phyloP scores from a whole-genome alignment of 1,284 basidiomycete species.

The Pholiota adiposa region DNA sequence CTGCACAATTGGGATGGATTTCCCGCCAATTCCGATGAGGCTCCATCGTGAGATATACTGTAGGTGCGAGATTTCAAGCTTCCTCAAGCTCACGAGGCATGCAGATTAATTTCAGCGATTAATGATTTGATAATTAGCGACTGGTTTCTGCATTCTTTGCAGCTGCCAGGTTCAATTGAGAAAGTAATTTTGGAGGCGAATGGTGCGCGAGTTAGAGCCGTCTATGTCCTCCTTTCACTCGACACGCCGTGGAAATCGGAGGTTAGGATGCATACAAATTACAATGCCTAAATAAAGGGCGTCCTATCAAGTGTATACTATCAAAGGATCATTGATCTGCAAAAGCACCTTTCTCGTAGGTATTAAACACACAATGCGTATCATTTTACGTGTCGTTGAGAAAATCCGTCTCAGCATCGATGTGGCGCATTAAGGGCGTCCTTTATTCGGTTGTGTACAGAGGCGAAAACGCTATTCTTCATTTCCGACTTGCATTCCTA shows the following conservation, averaged over 20 bases:
- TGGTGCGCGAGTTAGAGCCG: background rate
- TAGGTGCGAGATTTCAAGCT: too few species aligned
- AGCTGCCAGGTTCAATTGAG: background rate
- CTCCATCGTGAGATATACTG: background rate
- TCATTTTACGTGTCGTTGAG: too few species aligned
- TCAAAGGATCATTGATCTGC: background rate
- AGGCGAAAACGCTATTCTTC: too few species aligned
- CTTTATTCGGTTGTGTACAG: too few species aligned
- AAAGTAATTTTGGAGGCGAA: background rate
- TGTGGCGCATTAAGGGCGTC: too few species aligned
- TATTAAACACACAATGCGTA: too few species aligned
- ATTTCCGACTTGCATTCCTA: background rate
- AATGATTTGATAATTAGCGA: background rate
- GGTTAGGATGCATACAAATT: background rate
- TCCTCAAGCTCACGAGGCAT: too few species aligned
- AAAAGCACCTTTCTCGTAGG: too few species aligned
- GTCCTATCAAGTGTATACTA: background rate
- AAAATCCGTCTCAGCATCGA: too few species aligned
- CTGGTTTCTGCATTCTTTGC: background rate
- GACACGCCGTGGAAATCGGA: background rate
- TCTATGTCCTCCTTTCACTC: background rate
- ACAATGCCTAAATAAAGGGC: background rate
- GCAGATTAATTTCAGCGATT: too few species aligned
- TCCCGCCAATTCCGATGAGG: background rate
- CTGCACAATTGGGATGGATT: background rate